Conservation (phyloP, 768 basidiomycete genomes). For the Myochromella boudieri region DNA sequence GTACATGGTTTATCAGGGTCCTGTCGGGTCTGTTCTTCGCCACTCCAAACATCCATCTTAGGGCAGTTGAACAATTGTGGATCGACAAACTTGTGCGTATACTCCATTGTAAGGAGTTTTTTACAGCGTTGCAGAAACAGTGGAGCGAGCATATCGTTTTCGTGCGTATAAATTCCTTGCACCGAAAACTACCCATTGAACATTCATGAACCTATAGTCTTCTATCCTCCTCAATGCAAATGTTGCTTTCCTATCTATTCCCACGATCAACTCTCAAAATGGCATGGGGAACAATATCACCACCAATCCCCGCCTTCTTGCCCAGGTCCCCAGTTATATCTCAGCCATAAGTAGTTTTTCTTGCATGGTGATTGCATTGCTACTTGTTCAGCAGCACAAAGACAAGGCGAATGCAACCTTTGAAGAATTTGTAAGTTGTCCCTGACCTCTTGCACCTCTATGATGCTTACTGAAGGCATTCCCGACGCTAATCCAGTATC, state of each 20-base stretch:
- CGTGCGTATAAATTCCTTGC: slow-evolving; percentile 25
- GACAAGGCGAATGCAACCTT: slow-evolving; percentile 28
- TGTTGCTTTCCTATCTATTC: slow-evolving; percentile 48
- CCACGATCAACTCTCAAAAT: slow-evolving; percentile 37
- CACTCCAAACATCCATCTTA: slow-evolving; percentile 41
- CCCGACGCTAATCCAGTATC: background rate
- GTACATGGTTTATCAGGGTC: slow-evolving; percentile 31
- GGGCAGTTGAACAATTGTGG: slow-evolving; percentile 42
- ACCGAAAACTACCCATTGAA: background rate
- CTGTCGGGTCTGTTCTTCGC: slow-evolving; percentile 43
- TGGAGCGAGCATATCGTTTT: slow-evolving; percentile 43
- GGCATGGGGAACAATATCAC: slow-evolving; percentile 14
- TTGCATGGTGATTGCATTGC: slow-evolving; percentile 41
- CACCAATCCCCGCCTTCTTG: slow-evolving; percentile 19
- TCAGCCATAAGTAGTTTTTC: slow-evolving; percentile 42
- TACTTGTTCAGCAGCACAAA: slow-evolving; percentile 44
- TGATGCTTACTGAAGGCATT: background rate
- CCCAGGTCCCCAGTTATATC: slow-evolving; percentile 41
- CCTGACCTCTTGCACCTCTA: background rate
- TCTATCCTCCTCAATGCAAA: slow-evolving; percentile 50
- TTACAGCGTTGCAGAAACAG: slow-evolving; percentile 35
- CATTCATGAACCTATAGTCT: slow-evolving; percentile 27
- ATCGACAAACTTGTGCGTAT: slow-evolving; percentile 41
- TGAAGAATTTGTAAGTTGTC: slow-evolving; percentile 31
- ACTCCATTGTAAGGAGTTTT: slow-evolving; percentile 38